Conservation (phyloP, 2,329 filamentous ascomycete genomes). For the Neoarthrinium moseri region DNA sequence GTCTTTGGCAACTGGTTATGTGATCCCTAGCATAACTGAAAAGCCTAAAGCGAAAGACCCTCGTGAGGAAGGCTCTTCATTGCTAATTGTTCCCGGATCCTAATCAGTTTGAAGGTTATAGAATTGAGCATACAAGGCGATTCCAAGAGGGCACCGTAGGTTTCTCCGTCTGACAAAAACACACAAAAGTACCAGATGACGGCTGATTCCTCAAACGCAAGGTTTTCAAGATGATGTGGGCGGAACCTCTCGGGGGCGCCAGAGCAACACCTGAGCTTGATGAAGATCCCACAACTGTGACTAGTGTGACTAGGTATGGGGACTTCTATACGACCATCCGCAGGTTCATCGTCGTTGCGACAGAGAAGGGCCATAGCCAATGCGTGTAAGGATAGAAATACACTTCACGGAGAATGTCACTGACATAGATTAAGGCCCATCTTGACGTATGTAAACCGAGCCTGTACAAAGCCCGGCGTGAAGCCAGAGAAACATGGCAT, state of each 20-base stretch:
- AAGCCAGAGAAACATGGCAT: conserved; percentile 54
- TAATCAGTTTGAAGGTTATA: not conserved
- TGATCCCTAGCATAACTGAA: too few relatives aligned
- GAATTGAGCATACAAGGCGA: not conserved
- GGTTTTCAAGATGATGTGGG: conserved; percentile 41
- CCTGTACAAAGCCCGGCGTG: conserved; percentile 51
- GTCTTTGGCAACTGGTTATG: too few relatives aligned
- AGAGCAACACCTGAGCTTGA: conserved; percentile 17
- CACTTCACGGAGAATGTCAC: not conserved
- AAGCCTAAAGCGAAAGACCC: too few relatives aligned
- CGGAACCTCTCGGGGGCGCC: conserved; percentile 43
- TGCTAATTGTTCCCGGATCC: not conserved
- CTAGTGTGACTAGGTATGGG: not conserved
- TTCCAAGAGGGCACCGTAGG: not conserved
- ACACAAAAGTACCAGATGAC: not conserved
- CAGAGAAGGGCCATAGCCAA: conserved; percentile 50
- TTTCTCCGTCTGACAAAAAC: not conserved
- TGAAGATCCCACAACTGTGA: too few relatives aligned
- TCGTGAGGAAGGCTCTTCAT: too few relatives aligned
- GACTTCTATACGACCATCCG: conserved; percentile 48
- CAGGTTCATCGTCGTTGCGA: conserved; percentile 53
- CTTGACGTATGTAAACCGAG: conserved; percentile 50
- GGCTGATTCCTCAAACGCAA: too few relatives aligned
- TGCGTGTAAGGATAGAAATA: conserved; percentile 50
- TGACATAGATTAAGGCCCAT: conserved; percentile 43